Conservation (phyloP, 768 basidiomycete genomes). For the Lactifluus rugatus region DNA sequence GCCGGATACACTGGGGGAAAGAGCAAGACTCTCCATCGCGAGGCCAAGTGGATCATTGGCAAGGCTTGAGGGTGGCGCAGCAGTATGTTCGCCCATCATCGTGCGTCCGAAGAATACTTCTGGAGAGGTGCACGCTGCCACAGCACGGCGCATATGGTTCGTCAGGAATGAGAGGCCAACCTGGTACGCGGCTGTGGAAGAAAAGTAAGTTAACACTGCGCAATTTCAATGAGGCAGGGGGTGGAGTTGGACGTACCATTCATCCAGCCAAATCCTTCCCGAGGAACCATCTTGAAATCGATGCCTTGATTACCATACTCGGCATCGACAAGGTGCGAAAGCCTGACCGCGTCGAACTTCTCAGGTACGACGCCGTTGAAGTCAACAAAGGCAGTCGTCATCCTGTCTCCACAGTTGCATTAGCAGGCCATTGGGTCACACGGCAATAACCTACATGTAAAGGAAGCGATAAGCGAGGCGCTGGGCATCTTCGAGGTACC, state of each 20-base stretch:
- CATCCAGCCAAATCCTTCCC: constrained; percentile 99
- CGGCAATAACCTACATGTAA: constrained; percentile 64
- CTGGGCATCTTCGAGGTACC: constrained; percentile 88
- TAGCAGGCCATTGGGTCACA: neutral
- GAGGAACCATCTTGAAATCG: constrained; percentile 95
- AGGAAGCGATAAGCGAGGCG: constrained; percentile 91
- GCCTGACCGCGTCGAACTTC: constrained; percentile 96
- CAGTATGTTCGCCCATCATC: constrained; percentile 30
- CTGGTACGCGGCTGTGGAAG: constrained; percentile 74
- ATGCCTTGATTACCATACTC: constrained; percentile 95
- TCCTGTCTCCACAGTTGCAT: constrained; percentile 37
- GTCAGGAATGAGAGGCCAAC: constrained; percentile 93
- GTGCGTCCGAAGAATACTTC: constrained; percentile 69
- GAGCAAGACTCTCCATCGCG: constrained; percentile 30
- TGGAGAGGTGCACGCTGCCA: constrained; percentile 89
- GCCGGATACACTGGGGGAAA: constrained; percentile 10
- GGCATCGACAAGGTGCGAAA: constrained; percentile 93
- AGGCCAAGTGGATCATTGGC: constrained; percentile 31
- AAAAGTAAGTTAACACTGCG: neutral
- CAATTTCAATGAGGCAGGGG: neutral
- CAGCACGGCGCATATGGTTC: constrained; percentile 88
- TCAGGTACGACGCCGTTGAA: constrained; percentile 98
- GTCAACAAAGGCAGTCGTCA: constrained; percentile 90
- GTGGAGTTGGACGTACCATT: constrained; percentile 47
- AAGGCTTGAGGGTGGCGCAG: constrained; percentile 26